Evolutionary conservation across 306 rosid genomes (phyloP).

Genomic region (Ochetophila trinervis): DNA sequence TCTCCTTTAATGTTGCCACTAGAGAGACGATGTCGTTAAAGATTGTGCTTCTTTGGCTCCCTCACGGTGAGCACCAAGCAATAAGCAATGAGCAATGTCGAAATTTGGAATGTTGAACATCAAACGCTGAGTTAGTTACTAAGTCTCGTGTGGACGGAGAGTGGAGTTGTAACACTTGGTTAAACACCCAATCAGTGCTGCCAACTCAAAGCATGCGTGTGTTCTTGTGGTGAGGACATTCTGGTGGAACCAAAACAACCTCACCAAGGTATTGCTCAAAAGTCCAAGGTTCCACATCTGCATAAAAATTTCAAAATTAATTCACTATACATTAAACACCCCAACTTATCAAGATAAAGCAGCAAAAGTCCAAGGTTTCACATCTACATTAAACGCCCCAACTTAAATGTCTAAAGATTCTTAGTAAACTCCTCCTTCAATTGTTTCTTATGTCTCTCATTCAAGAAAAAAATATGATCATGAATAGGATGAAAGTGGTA

Average conservation of each 20-base stretch:
- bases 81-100: too few relatives aligned
- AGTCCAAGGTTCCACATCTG: conserved; percentile 83
- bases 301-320: too few relatives aligned
- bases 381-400: conserved; percentile 6
- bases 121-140: too few relatives aligned
- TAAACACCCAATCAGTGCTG: too few relatives aligned
- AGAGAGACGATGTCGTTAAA: too few relatives aligned
- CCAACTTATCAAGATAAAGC: conserved; percentile 16
- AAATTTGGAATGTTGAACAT: too few relatives aligned
- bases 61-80: too few relatives aligned
- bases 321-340: neutral
- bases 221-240: conserved; percentile 39
- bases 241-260: conserved; percentile 74
- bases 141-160: too few relatives aligned
- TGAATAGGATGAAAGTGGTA: conserved; percentile 75
- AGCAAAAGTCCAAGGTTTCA: conserved; percentile 16
- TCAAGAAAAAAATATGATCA: conserved; percentile 64
- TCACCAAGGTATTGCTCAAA: conserved; percentile 75
- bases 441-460: conserved; percentile 52
- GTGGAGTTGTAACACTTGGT: too few relatives aligned
- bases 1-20: too few relatives aligned
- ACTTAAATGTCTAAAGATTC: conserved; percentile 18
- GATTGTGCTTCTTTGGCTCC: too few relatives aligned
- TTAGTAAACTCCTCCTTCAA: conserved; percentile 64
- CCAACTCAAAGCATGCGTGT: too few relatives aligned